Base-by-base conservation (phyloP, 805 yeast species). In the Kodamaea sagamina region DNA sequence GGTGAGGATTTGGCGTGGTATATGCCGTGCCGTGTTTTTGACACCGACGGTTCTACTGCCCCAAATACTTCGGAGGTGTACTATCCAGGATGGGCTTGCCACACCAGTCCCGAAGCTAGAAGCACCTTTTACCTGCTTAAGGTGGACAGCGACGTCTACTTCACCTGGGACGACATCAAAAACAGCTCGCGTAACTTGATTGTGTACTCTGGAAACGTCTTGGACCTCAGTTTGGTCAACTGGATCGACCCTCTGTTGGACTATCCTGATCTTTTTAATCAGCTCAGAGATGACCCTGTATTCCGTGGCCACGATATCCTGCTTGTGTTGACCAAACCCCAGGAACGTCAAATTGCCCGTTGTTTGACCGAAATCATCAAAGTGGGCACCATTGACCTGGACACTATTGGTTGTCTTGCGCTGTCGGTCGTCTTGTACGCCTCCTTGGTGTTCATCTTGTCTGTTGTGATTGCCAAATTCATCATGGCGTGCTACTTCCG, bases 361-460 rank as follows among this genome's bases (percentile, higher is more conserved):
- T 93, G 99, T 63, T 68, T 93, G 43, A 70, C 84, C 8, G 98
- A 93, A 63, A 86, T 89, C 42, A 72, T 86, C 40, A 88, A 85
- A 63, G 95, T 92, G 11, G 99, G 99, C 16, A 82, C 80, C 38
- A 79, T 93, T 32, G 98, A 93, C 59, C 80, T 90, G 2, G 87
- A 86, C 51, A 82, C 96, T 5, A 81, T 93, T 55, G 99, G 99
- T 4, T 93, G 99, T 67, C 82, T 93, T 57, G 95, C 96, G 0
- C 89, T 97, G 0, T 70, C 81, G 42, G 81, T 90, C 29, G 97
- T 93, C 1, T 75, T 93, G 47, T 79, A 81, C 53, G 76, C 85
- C 5, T 86, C 97, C 1, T 74, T 93, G 55, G 83, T 86, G 7
- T 89, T 93, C 59, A 90, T 93, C 54, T 71, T 93, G 45, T 77